phyloP scores from a whole-genome alignment of 1,284 basidiomycete species.

The Mycosarcoma mackinlayi region DNA sequence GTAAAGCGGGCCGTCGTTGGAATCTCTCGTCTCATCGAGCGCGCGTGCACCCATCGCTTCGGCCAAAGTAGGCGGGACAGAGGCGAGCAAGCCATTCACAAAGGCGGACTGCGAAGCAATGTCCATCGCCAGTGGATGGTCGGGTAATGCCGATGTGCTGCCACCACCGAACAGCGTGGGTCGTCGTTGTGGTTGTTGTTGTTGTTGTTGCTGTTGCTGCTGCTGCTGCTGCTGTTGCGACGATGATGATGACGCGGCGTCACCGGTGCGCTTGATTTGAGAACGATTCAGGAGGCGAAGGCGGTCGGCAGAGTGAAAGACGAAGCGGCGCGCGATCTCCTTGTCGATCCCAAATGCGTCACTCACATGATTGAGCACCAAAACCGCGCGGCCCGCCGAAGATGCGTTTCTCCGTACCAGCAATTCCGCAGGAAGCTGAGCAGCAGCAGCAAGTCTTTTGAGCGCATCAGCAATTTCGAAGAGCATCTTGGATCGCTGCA shows the following conservation, averaged over 20 bases:
- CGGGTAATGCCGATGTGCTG: slow-evolving; percentile 1
- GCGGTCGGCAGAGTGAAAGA: slow-evolving; percentile 24
- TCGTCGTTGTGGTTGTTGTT: too few relatives aligned
- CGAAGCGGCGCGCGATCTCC: slow-evolving; percentile 31
- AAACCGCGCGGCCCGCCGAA: slow-evolving; percentile 15
- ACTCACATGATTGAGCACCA: slow-evolving; percentile 59
- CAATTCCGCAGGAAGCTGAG: background rate
- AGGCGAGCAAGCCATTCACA: slow-evolving; percentile 32
- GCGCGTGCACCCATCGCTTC: slow-evolving; percentile 15
- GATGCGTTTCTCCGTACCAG: too few relatives aligned
- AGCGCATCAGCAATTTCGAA: slow-evolving; percentile 45
- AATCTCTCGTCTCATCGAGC: background rate
- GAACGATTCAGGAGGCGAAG: background rate
- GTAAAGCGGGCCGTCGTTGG: slow-evolving; percentile 14
- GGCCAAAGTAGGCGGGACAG: slow-evolving; percentile 22
- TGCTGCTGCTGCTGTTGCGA: too few relatives aligned
- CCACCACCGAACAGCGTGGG: background rate
- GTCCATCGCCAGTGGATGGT: slow-evolving; percentile 19
- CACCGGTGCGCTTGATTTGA: background rate
- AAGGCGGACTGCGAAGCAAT: slow-evolving; percentile 29
- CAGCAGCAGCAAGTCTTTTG: slow-evolving; percentile 23
- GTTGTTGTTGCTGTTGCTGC: too few relatives aligned
- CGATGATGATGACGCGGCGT: background rate
- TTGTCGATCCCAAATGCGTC: slow-evolving; percentile 55
- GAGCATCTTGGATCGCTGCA: slow-evolving; percentile 37